Base-by-base conservation (phyloP, 2,329 filamentous ascomycete species). In the Periconia sp. region DNA sequence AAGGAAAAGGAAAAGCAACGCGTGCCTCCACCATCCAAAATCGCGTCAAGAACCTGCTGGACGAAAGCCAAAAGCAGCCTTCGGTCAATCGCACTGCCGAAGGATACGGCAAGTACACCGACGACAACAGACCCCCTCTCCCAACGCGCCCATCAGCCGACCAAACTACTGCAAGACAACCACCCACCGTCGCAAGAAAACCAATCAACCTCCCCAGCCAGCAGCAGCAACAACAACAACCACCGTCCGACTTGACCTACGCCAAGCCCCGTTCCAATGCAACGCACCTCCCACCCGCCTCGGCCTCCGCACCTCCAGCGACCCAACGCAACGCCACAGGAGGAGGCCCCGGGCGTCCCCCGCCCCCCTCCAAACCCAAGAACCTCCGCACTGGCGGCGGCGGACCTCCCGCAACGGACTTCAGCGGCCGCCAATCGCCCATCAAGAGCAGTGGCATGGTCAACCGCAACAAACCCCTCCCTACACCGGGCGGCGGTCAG, bases 61-160 rank as follows among this genome's bases (percentile, higher is more conserved):
- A 87, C 56, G 92, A 97, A 66, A 91, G 88, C 41, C 64, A 61
- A 51, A 74, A 73, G 49, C 79, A 85, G 6, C 75, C 80, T 1
- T 70, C 81, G 1, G 76, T 77, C 14, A 82, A 84, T 27, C 85
- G 87, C 60, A 96, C 91, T 0, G 92, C 92, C 1, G 87, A 92
- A 59, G 93, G 93, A 0, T 97, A 97, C 70, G 94, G 94, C 8
- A 87, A 87, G 55, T 97, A 90, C 71, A 92, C 92, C 18, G 89
- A 69, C 20, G 64, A 62, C 1, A 31, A 30, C 23, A 62, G 59
- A 13, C 72, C 72, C 45, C 63, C 68, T 6, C 50, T 74, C 1
- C 71, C 69, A 1, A 41, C 57, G 17, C 56, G 69, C 9, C 70
- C 70, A n/a, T n/a, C n/a, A 2, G 64, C 67, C 37, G 68, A 74